Evolutionary conservation across 805 yeast species (phyloP).

Genomic region (Myxozyma vanderwaltii): DNA sequence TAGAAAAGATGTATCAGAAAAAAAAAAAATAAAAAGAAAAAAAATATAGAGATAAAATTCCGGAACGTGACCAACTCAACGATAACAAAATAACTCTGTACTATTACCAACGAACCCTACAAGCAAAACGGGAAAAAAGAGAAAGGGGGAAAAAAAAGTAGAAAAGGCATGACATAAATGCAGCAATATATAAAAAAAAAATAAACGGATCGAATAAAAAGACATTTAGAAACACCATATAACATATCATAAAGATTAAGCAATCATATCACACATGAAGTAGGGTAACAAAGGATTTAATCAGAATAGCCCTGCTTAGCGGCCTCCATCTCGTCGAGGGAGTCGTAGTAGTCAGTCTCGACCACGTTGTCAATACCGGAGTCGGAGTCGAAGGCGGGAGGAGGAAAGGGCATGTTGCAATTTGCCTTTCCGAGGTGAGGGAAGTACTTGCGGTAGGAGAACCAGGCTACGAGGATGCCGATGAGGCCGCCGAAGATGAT

Average conservation of each 20-base stretch:
- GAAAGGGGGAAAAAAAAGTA: background rate
- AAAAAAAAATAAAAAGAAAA: background rate
- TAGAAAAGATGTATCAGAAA: background rate
- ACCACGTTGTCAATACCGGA: constrained; percentile 8
- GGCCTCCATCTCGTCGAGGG: constrained; percentile 34
- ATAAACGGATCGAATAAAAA: background rate
- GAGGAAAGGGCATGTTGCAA: constrained; percentile 35
- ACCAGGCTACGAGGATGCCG: constrained; percentile 64
- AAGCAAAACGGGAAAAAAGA: background rate
- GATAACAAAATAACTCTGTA: background rate
- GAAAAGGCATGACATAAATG: background rate
- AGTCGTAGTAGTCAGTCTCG: constrained; percentile 30
- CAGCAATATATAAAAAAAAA: background rate
- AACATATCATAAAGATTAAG: background rate
- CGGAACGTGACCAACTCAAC: background rate
- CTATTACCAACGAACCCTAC: background rate
- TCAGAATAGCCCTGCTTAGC: constrained; percentile 27
- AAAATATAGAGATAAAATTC: background rate
- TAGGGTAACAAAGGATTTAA: background rate
- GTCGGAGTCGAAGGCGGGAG: constrained; percentile 17
- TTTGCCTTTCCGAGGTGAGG: constrained; percentile 44
- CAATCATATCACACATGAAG: background rate
- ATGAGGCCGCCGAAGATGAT: constrained; percentile 72
- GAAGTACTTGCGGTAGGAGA: constrained; percentile 58
- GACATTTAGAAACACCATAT: background rate